These are phyloP conservation scores for Trichomonas tenax DNA, from an alignment of 208 protist genomes.

Conservation along the genomic window DNA sequence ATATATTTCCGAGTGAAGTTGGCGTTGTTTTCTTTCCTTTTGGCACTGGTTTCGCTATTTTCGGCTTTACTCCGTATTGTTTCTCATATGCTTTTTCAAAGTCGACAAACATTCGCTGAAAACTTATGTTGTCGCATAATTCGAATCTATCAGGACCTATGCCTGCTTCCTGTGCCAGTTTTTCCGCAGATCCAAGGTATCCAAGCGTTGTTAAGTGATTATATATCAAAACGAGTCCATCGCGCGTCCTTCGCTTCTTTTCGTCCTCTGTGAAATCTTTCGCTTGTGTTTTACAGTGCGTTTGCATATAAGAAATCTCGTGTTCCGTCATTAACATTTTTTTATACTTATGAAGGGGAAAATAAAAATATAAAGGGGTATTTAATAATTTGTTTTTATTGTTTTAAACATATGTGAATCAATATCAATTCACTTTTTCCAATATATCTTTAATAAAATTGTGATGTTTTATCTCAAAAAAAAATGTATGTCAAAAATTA, in stretches of 20 bases:
- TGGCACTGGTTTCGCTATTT: background rate
- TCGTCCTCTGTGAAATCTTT: background rate
- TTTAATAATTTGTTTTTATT: no score
- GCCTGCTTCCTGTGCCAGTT: background rate
- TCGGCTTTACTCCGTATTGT: background rate
- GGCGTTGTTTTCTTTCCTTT: background rate
- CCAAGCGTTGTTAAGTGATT: background rate
- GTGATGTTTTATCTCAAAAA: no score
- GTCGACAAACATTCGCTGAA: background rate
- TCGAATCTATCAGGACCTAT: background rate
- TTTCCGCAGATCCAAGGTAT: background rate
- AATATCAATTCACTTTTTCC: no score
- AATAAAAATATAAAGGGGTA: no score
- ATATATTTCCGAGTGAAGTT: background rate
- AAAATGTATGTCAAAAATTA: no score
- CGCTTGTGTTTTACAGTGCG: background rate
- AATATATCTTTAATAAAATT: no score
- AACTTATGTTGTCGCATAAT: background rate
- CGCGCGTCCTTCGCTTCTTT: background rate
- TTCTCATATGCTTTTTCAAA: background rate
- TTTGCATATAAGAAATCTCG: background rate
- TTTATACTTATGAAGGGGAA: no score
- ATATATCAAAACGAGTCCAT: background rate
- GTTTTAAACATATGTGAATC: no score
- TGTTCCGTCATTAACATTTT: background rate